Base-by-base conservation (phyloP, 768 basidiomycete genomes). In the Trametes cubensis region DNA sequence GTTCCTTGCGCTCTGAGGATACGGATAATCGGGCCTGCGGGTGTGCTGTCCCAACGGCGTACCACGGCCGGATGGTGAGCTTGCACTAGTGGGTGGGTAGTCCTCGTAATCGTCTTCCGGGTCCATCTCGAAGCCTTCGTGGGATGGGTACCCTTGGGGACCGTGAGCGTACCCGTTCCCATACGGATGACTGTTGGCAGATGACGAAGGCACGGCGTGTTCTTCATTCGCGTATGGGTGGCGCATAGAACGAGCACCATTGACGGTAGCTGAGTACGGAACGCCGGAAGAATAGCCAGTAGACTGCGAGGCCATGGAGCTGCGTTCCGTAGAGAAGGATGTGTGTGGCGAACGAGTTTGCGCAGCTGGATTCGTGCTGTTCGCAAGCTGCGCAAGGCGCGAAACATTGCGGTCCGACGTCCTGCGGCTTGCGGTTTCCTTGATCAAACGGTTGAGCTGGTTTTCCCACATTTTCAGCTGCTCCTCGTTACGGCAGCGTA, bases 391-490 rank as follows among this genome's bases (percentile, higher is more conserved):
- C 20, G 74, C 72, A 45, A 87, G 80, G 44, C 83, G 82, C 48
- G 86, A 80, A 55, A 85, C 73, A 59, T 79, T 81, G 39, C 89
- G 83, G 61, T 91, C 90, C 1, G 85, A 84, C 6, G 81, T 85
- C 64, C 90, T 82, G 52, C 91, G 83, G 61, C 78, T 82, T n/a
- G 86, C 85, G 49, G 87, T 82, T 69, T 87, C 87, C 67, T 85
- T 85, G 71, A 98, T 94, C 38, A 98, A 81, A 46, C 92, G 88
- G 72, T 88, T 94, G 67, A 98, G 90, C 62, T 88, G 85, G 17
- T 85, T 80, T 72, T 97, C 92, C 97, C 97, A 99, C 70, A 94
- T 90, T 48, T 85, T 83, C 73, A 97, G 85, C 68, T 94, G 92
- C 68, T 98, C 97, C 71, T 98, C 94, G 13, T 87, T 87, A 47